Evolutionary conservation across 163 green algal genomes (phyloP).

Genomic region (Scenedesmus sp.): DNA sequence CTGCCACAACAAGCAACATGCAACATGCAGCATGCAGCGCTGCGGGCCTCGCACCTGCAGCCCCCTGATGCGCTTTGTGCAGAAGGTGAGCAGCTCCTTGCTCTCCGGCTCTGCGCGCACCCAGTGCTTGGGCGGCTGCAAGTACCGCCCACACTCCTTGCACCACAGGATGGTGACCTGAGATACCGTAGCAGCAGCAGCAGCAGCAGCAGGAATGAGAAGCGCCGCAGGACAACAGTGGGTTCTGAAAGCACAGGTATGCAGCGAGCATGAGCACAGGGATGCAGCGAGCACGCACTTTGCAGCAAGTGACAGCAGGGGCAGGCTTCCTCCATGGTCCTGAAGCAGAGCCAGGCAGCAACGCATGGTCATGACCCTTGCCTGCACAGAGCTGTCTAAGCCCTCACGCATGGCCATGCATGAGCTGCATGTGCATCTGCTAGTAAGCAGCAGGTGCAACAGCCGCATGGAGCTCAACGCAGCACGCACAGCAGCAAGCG

Average conservation of each 20-base stretch:
- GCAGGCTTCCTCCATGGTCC: too few species aligned
- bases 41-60: constrained; percentile 72
- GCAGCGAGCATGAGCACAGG: not conserved
- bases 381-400: not conserved
- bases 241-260: not conserved
- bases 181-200: not conserved
- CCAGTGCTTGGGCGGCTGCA: constrained; percentile 98
- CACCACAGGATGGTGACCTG: constrained; percentile 93
- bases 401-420: not conserved
- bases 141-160: constrained; percentile 95
- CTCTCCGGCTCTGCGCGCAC: constrained; percentile 92
- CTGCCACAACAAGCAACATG: not conserved
- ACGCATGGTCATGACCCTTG: not conserved
- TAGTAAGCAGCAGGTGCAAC: not conserved
- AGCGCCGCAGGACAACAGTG: not conserved
- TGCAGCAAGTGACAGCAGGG: not conserved
- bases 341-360: too few species aligned
- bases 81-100: constrained; percentile 98
- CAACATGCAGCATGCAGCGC: not conserved
- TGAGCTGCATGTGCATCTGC: not conserved
- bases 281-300: not conserved
- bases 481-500: not conserved
- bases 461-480: not conserved
- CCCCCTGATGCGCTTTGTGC: constrained; percentile 95
- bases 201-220: not conserved